phyloP scores from a whole-genome alignment of 768 basidiomycete genomes.

The Boletus rex-veris region DNA sequence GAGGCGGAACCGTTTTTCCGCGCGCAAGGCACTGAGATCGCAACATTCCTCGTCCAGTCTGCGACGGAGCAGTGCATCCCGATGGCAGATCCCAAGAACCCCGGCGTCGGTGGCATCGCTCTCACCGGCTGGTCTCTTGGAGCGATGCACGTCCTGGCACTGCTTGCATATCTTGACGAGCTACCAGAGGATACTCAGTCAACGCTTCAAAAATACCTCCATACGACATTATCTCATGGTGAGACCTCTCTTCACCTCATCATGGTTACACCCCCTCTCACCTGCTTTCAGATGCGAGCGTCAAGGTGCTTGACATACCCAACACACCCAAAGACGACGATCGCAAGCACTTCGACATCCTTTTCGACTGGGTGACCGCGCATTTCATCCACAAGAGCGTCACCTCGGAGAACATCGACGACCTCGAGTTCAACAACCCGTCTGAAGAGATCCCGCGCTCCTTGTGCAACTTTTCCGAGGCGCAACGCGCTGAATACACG shows the following conservation, averaged over 20 bases:
- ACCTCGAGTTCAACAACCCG: constrained; percentile 16
- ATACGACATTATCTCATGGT: constrained; percentile 20
- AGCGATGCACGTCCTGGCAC: constrained; percentile 6
- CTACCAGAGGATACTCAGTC: constrained; percentile 1
- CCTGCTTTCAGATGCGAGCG: constrained; percentile 4
- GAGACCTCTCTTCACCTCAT: background rate
- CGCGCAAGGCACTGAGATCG: constrained; percentile 15
- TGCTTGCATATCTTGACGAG: constrained; percentile 15
- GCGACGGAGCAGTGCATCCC: constrained; percentile 17
- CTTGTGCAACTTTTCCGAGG: constrained; percentile 9
- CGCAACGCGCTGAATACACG: constrained; percentile 12
- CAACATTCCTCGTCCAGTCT: constrained; percentile 15
- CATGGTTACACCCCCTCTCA: too few relatives aligned
- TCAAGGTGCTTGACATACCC: constrained; percentile 11
- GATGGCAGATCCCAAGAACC: background rate
- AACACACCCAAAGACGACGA: background rate
- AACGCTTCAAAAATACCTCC: constrained; percentile 15
- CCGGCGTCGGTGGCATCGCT: constrained; percentile 10
- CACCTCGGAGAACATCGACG: constrained; percentile 13
- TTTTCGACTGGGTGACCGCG: constrained; percentile 14
- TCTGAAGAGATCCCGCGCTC: constrained; percentile 7
- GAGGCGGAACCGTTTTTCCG: constrained; percentile 15
- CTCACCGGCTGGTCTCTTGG: constrained; percentile 23
- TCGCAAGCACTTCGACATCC: constrained; percentile 11
- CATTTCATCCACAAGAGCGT: constrained; percentile 17